These are phyloP conservation scores for Linum trigynum DNA, from an alignment of 345 rosid species.

Conservation along the genomic window DNA sequence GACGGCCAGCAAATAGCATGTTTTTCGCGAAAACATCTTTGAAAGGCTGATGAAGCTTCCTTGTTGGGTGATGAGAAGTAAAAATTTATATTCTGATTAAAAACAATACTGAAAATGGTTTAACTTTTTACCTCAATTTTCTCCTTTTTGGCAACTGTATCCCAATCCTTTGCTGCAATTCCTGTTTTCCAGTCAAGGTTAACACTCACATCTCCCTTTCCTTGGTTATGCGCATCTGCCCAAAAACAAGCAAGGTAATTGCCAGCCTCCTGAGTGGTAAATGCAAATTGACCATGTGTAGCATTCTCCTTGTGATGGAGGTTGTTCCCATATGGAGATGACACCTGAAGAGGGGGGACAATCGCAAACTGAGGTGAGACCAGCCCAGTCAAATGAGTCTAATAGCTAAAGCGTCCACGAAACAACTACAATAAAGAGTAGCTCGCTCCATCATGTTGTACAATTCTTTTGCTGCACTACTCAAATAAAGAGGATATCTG, in stretches of 20 bases:
- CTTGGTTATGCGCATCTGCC: conserved; percentile 31
- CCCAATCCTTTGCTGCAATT: conserved; percentile 87
- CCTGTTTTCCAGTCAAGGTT: conserved; percentile 85
- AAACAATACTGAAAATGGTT: too few relatives aligned
- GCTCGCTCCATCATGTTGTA: background rate
- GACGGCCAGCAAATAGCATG: too few relatives aligned
- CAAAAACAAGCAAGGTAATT: conserved; percentile 68
- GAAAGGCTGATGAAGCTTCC: too few relatives aligned
- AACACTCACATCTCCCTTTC: conserved; percentile 40
- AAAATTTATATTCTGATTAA: too few relatives aligned
- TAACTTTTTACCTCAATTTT: conserved; percentile 61
- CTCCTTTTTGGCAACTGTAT: conserved; percentile 73
- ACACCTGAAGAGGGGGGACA: conserved; percentile 33
- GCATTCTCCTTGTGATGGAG: conserved; percentile 59
- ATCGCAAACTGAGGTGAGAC: background rate
- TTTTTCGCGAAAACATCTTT: too few relatives aligned
- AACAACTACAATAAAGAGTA: background rate
- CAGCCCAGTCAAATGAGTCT: too few relatives aligned
- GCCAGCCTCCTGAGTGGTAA: conserved; percentile 75
- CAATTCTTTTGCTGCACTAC: background rate
- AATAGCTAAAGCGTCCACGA: too few relatives aligned
- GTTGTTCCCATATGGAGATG: conserved; percentile 62
- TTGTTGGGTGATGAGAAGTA: too few relatives aligned
- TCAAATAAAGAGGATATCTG: too few relatives aligned
- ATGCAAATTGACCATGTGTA: conserved; percentile 84